Conservation (phyloP, 2,329 filamentous ascomycete genomes). For the Talaromyces sp. region DNA sequence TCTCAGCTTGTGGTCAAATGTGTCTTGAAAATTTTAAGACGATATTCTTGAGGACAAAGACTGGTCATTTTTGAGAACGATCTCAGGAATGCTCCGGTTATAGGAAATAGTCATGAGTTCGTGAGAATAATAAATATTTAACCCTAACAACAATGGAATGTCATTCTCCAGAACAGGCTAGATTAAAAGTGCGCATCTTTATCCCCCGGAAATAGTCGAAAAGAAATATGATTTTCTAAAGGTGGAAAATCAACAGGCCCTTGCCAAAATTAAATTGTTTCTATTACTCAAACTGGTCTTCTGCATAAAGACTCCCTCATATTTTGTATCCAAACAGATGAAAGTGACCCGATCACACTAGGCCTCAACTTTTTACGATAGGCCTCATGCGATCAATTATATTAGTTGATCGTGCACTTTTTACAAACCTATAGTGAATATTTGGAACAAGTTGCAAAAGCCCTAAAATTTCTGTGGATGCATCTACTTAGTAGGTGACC, state of each 20-base stretch:
- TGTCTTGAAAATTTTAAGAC: background rate
- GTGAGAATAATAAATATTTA: background rate
- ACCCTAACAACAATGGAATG: background rate
- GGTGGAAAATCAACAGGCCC: background rate
- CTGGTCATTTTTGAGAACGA: no score
- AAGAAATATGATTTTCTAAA: background rate
- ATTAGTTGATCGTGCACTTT: no score
- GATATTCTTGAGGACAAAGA: background rate
- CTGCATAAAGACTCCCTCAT: background rate
- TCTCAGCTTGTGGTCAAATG: background rate
- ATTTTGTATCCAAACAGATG: background rate
- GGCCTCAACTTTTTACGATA: background rate
- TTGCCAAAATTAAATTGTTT: background rate
- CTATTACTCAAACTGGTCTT: background rate
- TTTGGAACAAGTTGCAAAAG: background rate
- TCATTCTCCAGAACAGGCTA: background rate
- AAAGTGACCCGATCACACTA: background rate
- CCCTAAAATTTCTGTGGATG: background rate
- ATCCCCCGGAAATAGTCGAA: background rate
- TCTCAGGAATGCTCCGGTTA: background rate
- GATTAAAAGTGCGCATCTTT: background rate
- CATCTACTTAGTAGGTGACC: background rate
- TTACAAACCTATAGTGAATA: no score
- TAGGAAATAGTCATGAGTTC: slow-evolving; percentile 2
- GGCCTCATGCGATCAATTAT: background rate